Percentiles rank a stretch among this genome's conserved stretches.
Evolutionary conservation across 352 stramenopile species (phyloP).

Genomic region (Phytophthora capsici): DNA sequence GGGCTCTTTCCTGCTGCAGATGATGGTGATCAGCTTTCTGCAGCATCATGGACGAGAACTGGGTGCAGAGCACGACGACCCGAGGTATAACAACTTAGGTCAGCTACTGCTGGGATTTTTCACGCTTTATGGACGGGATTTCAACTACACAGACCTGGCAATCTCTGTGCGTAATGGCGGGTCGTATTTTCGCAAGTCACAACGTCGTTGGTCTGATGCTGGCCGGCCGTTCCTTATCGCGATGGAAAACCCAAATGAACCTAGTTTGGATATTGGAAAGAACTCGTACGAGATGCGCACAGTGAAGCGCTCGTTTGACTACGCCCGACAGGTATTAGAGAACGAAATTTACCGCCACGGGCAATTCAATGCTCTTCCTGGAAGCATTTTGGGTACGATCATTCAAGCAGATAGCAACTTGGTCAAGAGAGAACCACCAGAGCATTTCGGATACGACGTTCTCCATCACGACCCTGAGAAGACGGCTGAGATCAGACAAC

Average conservation of each 20-base stretch:
- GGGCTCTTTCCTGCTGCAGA: constrained; percentile 93
- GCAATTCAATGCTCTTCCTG: constrained; percentile 63
- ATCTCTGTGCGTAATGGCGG: constrained; percentile 94
- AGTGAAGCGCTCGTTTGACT: constrained; percentile 92
- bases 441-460: constrained; percentile 73
- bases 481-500: constrained; percentile 60
- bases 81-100: constrained; percentile 90
- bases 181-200: constrained; percentile 93
- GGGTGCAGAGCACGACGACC: constrained; percentile 58
- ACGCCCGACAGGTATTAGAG: constrained; percentile 71
- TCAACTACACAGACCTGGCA: constrained; percentile 93
- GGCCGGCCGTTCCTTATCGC: constrained; percentile 88
- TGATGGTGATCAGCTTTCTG: constrained; percentile 96
- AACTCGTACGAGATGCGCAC: constrained; percentile 93
- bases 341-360: constrained; percentile 79
- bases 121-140: constrained; percentile 93
- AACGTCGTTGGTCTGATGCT: constrained; percentile 69
- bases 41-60: constrained; percentile 87
- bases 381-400: constrained; percentile 79
- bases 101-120: constrained; percentile 95
- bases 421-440: constrained; percentile 57
- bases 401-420: constrained; percentile 76
- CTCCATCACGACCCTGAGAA: constrained; percentile 75
- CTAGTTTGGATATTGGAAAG: constrained; percentile 90
- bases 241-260: constrained; percentile 96